Base-by-base conservation (phyloP, 371 early-diverging fungal species). In the Apophysomyces variabilis region DNA sequence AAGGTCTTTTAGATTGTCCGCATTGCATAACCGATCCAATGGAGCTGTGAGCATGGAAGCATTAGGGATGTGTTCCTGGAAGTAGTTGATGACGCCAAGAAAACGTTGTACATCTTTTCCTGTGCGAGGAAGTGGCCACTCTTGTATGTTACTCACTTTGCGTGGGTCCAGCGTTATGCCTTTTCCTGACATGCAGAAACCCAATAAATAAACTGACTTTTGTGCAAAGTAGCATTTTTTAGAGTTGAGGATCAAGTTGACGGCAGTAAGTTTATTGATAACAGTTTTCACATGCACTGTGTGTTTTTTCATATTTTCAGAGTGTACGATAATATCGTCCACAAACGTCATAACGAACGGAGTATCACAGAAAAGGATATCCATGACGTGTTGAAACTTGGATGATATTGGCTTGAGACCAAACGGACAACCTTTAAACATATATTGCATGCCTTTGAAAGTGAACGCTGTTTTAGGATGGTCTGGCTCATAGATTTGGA, bases 171-270 rank as follows among this genome's bases (percentile, higher is more conserved):
- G n/a, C n/a, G n/a, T 13, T 1, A 61, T 3, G 9, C 77, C 74
- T 41, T 58, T 14, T 1, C 6, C 61, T 11, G 63, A 63, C 14
- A 72, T 58, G 38, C 65, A 64, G 46, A 70, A 72, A 7, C 76
- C 72, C 8, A 75, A 36, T 0, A 74, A 32, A 21, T 59, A 60
- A 5, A 74, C 67, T 0, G 60, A 47, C 5, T 43, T 12, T 57
- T 67, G 66, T 32, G 64, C 65, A 61, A 70, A 70, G 46, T 60
- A 47, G 32, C 71, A 71, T 46, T 77, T 77, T 0, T 58, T 44
- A 38, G 57, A 60, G 43, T 74, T 73, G 9, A 77, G 60, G 35
- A 69, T 63, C 2, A 77, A 46, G 21, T 68, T 66, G 13, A 56
- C 68, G 0, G 35, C 0, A 11, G 64, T 77, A 0, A 77, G 50